Conservation (phyloP, 139 green algal genomes). For the Marvania coccoides region DNA sequence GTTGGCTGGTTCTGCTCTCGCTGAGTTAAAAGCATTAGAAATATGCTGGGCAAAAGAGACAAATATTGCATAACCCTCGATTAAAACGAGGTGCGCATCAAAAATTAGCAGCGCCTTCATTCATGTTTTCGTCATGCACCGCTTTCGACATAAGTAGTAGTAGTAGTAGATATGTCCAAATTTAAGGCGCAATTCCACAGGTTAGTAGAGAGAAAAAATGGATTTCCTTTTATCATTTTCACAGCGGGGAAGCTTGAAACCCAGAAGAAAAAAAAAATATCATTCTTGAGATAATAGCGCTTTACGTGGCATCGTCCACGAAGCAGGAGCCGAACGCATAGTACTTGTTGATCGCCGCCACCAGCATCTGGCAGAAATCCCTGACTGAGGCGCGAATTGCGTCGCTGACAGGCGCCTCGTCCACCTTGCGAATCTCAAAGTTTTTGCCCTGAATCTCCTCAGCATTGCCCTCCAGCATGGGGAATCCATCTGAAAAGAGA, state of each 20-base stretch:
- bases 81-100: too few species aligned
- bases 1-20: too few species aligned
- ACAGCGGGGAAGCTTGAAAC: too few species aligned
- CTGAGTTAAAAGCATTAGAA: too few species aligned
- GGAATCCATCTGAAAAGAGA: constrained; percentile 55
- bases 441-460: constrained; percentile 62
- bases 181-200: too few species aligned
- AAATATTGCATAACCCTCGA: too few species aligned
- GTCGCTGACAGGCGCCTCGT: constrained; percentile 52
- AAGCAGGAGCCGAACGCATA: constrained; percentile 84
- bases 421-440: constrained; percentile 56
- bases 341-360: constrained; percentile 70
- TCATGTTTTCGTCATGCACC: too few species aligned
- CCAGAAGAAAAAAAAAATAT: not conserved
- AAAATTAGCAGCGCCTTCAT: too few species aligned
- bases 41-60: too few species aligned
- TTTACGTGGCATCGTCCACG: constrained; percentile 53
- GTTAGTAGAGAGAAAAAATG: too few species aligned
- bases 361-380: constrained; percentile 59
- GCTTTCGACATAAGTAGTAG: not conserved
- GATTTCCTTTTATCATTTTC: too few species aligned
- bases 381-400: constrained; percentile 45
- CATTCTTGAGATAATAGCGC: not conserved
- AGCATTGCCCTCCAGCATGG: constrained; percentile 55
- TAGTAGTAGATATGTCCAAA: not conserved